Conservation (phyloP, 805 yeast species). For the Myxozyma monticola region DNA sequence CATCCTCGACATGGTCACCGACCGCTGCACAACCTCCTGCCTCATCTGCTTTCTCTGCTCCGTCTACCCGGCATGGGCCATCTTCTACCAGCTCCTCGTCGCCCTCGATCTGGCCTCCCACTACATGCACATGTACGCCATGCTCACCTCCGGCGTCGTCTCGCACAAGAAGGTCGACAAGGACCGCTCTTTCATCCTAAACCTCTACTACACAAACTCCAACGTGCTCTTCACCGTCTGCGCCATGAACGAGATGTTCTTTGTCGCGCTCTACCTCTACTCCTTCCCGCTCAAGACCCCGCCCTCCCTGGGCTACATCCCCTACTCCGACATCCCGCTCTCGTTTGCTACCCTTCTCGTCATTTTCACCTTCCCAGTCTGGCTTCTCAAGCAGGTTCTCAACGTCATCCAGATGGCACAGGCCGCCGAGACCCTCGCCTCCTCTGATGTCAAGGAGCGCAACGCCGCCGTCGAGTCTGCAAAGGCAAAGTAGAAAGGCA, state of each 20-base stretch:
- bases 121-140: slow-evolving; percentile 98
- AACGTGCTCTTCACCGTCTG: slow-evolving; percentile 81
- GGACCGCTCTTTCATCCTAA: slow-evolving; percentile 68
- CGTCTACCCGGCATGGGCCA: slow-evolving; percentile 67
- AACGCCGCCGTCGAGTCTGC: background rate
- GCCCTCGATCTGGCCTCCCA: slow-evolving; percentile 85
- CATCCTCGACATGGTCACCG: slow-evolving; percentile 97
- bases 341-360: slow-evolving; percentile 63
- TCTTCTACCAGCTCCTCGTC: slow-evolving; percentile 78
- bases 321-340: slow-evolving; percentile 38
- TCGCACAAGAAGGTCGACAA: slow-evolving; percentile 82
- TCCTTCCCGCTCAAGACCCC: slow-evolving; percentile 55
- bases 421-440: slow-evolving; percentile 81
- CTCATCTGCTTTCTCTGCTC: slow-evolving; percentile 82
- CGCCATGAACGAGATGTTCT: slow-evolving; percentile 89
- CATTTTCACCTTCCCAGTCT: slow-evolving; percentile 72
- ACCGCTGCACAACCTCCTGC: slow-evolving; percentile 95
- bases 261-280: slow-evolving; percentile 80
- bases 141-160: slow-evolving; percentile 71
- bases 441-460: slow-evolving; percentile 63
- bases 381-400: slow-evolving; percentile 86
- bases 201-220: slow-evolving; percentile 84
- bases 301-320: slow-evolving; percentile 39
- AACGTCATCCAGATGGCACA: slow-evolving; percentile 84
- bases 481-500: slow-evolving; percentile 6